Base-by-base conservation (phyloP, 352 stramenopile genomes). In the Phytopythium aichiense region DNA sequence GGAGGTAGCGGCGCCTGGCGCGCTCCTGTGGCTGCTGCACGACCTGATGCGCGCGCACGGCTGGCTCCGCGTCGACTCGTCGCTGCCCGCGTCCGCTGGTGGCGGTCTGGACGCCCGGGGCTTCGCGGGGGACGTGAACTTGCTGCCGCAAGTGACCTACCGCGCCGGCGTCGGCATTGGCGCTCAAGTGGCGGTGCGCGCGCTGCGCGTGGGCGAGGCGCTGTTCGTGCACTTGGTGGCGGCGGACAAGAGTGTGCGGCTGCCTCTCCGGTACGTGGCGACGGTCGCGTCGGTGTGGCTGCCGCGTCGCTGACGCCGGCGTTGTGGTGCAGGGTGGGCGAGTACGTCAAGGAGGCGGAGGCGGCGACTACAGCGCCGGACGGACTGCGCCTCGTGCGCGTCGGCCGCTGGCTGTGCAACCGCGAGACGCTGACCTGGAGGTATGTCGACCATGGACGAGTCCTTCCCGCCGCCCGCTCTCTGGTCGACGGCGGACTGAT, bases 141-240 rank as follows among this genome's bases (percentile, higher is more conserved):
- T 83, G 40, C 64, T 77, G 33, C 69, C 64, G 18, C 51, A 64
- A 6, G 55, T 67, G 33, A 23, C 50, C 43, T 79, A 72, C 54
- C 31, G 35, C 33, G 30, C 53, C 67, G 42, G 30, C 48, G n/a
- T 7, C 23, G 45, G 22, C 6, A 48, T 7, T 30, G 25, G 16
- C 1, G 5, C 30, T 16, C 35, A 53, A 7, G 37, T 51, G 12
- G 46, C 35, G 16, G 72, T 81, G 40, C 72, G 76, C 18, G 72
- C 53, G 30, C 57, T 85, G 31, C 31, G 58, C 12, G 68, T 83
- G 37, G 67, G 68, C 38, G 58, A 23, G 2, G 73, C 73, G 53
- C 46, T 85, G 42, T 85, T 80, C 45, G 70, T 80, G 33, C 76
- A 85, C 60, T 85, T 83, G 35, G 74, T 85, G n/a, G 67, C 62